Conservation (phyloP, 495 filamentous ascomycete genomes). For the Saxispiralis lemnorum region DNA sequence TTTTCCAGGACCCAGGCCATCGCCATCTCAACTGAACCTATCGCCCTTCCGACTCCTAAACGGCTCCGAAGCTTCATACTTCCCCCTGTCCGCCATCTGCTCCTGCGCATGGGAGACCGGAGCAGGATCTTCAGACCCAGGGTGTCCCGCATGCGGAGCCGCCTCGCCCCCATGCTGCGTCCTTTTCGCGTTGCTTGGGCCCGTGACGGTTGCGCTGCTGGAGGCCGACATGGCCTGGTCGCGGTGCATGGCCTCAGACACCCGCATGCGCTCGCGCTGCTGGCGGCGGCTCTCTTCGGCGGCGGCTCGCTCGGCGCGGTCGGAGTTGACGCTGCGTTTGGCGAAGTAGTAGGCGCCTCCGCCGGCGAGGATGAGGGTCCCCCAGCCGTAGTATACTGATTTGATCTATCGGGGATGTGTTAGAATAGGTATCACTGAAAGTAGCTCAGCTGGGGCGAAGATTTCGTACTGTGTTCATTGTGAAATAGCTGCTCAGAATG, state of each 20-base stretch:
- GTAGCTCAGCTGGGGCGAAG: too few species aligned
- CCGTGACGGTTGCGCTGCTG: background rate
- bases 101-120: slow-evolving; percentile 67
- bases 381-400: slow-evolving; percentile 48
- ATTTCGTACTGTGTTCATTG: slow-evolving; percentile 17
- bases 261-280: slow-evolving; percentile 7
- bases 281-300: slow-evolving; percentile 28
- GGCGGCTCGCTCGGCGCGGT: slow-evolving; percentile 54
- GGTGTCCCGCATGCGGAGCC: slow-evolving; percentile 26
- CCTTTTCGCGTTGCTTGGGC: background rate
- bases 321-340: slow-evolving; percentile 81
- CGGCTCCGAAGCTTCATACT: slow-evolving; percentile 67
- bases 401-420: slow-evolving; percentile 6
- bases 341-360: slow-evolving; percentile 93
- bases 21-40: slow-evolving; percentile 46
- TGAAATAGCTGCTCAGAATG: too few species aligned
- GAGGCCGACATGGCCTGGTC: background rate
- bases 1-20: background rate
- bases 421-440: too few species aligned
- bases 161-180: slow-evolving; percentile 1
- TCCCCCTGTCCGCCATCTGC: slow-evolving; percentile 60
- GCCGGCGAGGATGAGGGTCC: slow-evolving; percentile 63
- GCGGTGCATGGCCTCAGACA: slow-evolving; percentile 4
- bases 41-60: slow-evolving; percentile 65
- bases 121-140: slow-evolving; percentile 58